A percentile compares a stretch with the other conserved stretches of the same genome.
These are phyloP conservation scores for Serendipita vermifera DNA, from an alignment of 768 basidiomycete genomes.

Conservation along the genomic window DNA sequence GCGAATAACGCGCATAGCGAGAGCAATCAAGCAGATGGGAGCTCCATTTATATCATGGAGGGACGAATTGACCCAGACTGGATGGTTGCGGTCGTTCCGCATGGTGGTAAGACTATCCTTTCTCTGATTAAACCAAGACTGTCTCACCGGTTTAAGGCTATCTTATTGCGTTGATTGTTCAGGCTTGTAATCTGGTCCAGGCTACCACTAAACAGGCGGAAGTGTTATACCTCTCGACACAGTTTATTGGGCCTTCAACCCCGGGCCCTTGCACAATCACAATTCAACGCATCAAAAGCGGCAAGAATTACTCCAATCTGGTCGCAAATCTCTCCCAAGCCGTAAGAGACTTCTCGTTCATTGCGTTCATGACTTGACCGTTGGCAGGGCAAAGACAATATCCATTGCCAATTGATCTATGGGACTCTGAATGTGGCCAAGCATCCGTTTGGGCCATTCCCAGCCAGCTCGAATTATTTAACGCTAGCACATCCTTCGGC, in stretches of 20 bases:
- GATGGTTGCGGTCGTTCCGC: not conserved
- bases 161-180: not conserved
- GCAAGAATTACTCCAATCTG: not conserved
- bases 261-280: not conserved
- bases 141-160: not conserved
- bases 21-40: not conserved
- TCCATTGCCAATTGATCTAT: constrained; percentile 1
- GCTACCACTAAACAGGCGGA: not conserved
- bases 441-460: not conserved
- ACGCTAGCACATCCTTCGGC: constrained; percentile 1
- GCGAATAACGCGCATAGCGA: not conserved
- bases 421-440: not conserved
- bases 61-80: constrained; percentile 1
- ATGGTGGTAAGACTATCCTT: not conserved
- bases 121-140: not conserved
- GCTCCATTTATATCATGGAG: not conserved
- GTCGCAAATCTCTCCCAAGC: not conserved
- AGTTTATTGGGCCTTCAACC: not conserved
- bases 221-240: not conserved
- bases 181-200: constrained; percentile 2
- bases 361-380: too few species aligned
- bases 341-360: not conserved
- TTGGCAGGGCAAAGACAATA: constrained; percentile 4
- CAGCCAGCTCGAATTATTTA: not conserved
- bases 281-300: constrained; percentile 1